Conservation (phyloP, 2,329 filamentous ascomycete species). For the Aspergillus versicolor region DNA sequence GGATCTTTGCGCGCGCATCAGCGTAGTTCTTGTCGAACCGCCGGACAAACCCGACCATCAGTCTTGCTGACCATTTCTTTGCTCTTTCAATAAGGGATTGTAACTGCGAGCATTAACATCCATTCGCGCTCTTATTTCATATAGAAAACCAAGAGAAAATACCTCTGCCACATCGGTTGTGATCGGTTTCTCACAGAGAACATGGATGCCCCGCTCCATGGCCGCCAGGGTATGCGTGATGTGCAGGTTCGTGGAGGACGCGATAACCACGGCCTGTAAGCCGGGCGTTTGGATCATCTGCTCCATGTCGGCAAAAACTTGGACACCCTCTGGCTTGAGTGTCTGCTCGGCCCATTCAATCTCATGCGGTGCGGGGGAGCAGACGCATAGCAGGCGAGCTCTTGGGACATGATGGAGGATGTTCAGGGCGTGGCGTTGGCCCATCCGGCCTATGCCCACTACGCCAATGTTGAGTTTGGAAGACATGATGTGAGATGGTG, state of each 20-base stretch:
- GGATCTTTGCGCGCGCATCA: constrained; percentile 55
- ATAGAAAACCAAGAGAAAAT: constrained; percentile 2
- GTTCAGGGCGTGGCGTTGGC: constrained; percentile 50
- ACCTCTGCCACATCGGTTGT: constrained; percentile 60
- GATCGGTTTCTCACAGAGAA: constrained; percentile 57
- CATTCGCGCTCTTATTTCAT: neutral
- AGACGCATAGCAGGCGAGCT: constrained; percentile 51
- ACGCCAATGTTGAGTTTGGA: constrained; percentile 43
- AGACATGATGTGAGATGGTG: too few species aligned
- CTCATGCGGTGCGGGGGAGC: constrained; percentile 47
- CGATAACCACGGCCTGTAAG: constrained; percentile 56
- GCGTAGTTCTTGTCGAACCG: constrained; percentile 67
- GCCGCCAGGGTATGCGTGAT: constrained; percentile 59
- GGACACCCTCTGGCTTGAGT: constrained; percentile 50
- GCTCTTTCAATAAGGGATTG: constrained; percentile 55
- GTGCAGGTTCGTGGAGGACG: constrained; percentile 56
- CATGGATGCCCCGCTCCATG: constrained; percentile 54
- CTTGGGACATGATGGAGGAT: constrained; percentile 50
- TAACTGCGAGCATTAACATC: constrained; percentile 32
- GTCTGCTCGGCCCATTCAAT: constrained; percentile 50
- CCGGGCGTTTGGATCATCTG: constrained; percentile 55
- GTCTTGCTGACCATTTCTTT: constrained; percentile 56
- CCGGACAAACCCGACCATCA: constrained; percentile 66
- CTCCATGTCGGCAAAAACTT: constrained; percentile 54
- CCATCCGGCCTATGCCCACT: constrained; percentile 53